phyloP scores from a whole-genome alignment of 2,329 filamentous ascomycete species.

The Sclerotinia minor region DNA sequence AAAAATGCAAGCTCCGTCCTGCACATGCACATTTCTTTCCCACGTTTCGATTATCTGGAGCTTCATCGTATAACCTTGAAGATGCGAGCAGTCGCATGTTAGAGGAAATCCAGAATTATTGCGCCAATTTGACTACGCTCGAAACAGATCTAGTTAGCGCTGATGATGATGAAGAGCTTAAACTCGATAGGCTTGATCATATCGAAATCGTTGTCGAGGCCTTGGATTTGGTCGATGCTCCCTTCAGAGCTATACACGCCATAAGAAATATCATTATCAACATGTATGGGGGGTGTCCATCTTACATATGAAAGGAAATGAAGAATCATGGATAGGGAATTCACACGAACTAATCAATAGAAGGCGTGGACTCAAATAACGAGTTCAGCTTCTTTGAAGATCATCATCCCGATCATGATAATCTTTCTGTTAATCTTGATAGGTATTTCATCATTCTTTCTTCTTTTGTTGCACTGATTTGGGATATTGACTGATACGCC shows the following conservation, averaged over 20 bases:
- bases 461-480: background rate
- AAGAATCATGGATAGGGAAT: conserved; percentile 35
- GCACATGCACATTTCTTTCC: conserved; percentile 30
- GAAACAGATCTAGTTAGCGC: conserved; percentile 25
- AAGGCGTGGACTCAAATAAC: conserved; percentile 27
- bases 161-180: conserved; percentile 4
- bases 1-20: conserved; percentile 32
- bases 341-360: conserved; percentile 26
- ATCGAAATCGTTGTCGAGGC: conserved; percentile 27
- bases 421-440: background rate
- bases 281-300: conserved; percentile 29
- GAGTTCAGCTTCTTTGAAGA: conserved; percentile 25
- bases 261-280: conserved; percentile 35
- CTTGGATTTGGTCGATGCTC: conserved; percentile 30
- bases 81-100: conserved; percentile 25
- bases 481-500: background rate
- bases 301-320: conserved; percentile 33
- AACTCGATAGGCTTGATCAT: conserved; percentile 24
- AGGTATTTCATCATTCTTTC: background rate
- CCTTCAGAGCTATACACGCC: conserved; percentile 35
- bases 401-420: background rate
- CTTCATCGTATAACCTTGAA: conserved; percentile 23
- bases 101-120: conserved; percentile 30
- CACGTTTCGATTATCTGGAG: conserved; percentile 26
- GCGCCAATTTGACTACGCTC: conserved; percentile 30